Base-by-base conservation (phyloP, 2,329 filamentous ascomycete genomes). In the Lasiodiplodia theobromae region DNA sequence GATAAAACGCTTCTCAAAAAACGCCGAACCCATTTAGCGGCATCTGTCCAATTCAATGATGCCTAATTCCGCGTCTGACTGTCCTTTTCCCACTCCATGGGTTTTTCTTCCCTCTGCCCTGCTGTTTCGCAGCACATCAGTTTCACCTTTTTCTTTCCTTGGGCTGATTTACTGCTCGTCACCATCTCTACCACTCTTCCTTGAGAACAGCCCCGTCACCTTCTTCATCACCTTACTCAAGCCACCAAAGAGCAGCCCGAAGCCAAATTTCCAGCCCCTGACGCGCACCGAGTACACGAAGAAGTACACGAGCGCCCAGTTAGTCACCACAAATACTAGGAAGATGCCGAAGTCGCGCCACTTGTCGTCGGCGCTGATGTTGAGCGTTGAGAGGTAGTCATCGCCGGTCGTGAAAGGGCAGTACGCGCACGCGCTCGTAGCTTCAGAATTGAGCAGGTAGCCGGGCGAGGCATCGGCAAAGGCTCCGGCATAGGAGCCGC, bases 291-390 rank as follows among this genome's bases (percentile, higher is more conserved):
- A 90, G 79, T 91, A 94, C 68, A 93, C 88, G 75, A 94, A 93
- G 79, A 93, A 92, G 77, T 92, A 92, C 0, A 93, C 90, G 66
- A 93, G 78, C 51, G 85, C 80, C 88, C 89, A 93, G 74, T 93
- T 93, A 63, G 87, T 89, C 16, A 91, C 80, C 65, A 87, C 88
- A 76, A 93, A 94, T 1, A 87, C 88, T 10, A 92, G 72, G 81
- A 93, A 92, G 70, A 93, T 89, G 8, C 90, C 91, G 72, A 93
- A 91, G 76, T 90, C 83, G 53, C 87, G 81, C 91, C 91, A 94
- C 80, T 92, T 92, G 66, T 94, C 85, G 23, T 75, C 77, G 0
- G 81, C 78, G 4, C 81, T 75, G 66, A 89, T 84, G 71, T 89
- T 88, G 40, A 89, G 73, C 0, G 86, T 87, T 2, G 81, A 71